Conservation (phyloP, 78 protist species). For the Dictyostelium firmibasis region DNA sequence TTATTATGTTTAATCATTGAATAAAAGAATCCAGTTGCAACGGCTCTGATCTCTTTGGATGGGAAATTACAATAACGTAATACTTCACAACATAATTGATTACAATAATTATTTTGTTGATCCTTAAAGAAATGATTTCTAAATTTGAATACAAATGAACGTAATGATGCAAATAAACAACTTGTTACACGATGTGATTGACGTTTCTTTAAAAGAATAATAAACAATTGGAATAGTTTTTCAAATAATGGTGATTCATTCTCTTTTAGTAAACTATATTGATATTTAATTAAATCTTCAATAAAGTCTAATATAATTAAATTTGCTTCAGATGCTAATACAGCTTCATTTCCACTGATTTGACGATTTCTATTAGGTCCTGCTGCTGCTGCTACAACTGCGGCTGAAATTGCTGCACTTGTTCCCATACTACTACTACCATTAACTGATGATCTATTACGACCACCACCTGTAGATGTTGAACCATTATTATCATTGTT, state of each 20-base stretch:
- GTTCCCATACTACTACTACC: neutral
- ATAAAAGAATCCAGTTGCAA: constrained; percentile 51
- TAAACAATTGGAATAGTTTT: neutral
- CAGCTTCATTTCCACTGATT: constrained; percentile 7
- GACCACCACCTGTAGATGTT: neutral
- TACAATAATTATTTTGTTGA: constrained; percentile 30
- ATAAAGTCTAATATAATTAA: constrained; percentile 42
- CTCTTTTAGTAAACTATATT: neutral
- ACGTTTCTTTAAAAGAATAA: neutral
- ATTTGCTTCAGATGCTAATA: constrained; percentile 44
- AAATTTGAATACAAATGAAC: constrained; percentile 57
- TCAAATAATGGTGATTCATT: neutral
- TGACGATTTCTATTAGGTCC: neutral
- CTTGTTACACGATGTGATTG: constrained; percentile 59
- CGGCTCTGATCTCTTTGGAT: neutral
- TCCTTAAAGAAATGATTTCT: constrained; percentile 41
- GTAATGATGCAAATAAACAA: constrained; percentile 15
- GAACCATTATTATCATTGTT: too few species aligned
- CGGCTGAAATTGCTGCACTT: neutral
- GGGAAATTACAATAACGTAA: constrained; percentile 41
- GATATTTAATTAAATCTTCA: constrained; percentile 30
- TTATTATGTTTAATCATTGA: constrained; percentile 46
- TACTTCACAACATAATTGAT: constrained; percentile 16
- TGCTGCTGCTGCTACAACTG: constrained; percentile 7
- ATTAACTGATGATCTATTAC: neutral